Percentiles rank a stretch among this genome's conserved stretches.
Conservation (phyloP, 495 filamentous ascomycete genomes). For the Astrothelium subdiscretum region DNA sequence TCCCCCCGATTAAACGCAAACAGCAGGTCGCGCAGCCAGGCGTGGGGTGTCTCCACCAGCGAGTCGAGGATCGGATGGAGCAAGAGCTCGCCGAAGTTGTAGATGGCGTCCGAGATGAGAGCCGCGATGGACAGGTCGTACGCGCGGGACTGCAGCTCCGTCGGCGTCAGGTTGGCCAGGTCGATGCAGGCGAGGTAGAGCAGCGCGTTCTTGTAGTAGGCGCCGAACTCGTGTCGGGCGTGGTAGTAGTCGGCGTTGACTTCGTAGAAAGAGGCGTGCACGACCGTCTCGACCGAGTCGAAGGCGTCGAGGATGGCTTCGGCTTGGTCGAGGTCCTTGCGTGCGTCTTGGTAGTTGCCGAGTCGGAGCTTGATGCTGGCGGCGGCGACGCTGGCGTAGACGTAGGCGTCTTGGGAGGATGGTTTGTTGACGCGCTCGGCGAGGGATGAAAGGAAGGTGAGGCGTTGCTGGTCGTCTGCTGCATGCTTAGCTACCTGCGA, state of each 20-base stretch:
- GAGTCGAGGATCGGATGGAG: slow-evolving; percentile 92
- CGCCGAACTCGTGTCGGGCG: slow-evolving; percentile 80
- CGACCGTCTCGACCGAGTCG: slow-evolving; percentile 89
- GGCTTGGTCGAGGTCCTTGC: slow-evolving; percentile 74
- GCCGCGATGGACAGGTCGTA: slow-evolving; percentile 90
- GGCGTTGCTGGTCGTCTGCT: slow-evolving; percentile 74
- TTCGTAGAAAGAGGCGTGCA: slow-evolving; percentile 94
- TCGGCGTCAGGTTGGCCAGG: slow-evolving; percentile 53
- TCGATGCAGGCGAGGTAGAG: slow-evolving; percentile 97
- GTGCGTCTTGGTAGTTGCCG: slow-evolving; percentile 59
- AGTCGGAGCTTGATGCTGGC: slow-evolving; percentile 77
- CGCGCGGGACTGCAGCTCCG: slow-evolving; percentile 67
- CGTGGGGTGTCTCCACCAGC: slow-evolving; percentile 50
- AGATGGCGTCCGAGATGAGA: slow-evolving; percentile 84
- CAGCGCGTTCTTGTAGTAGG: slow-evolving; percentile 93
- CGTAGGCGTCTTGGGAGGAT: slow-evolving; percentile 89
- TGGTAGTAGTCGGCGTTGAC: slow-evolving; percentile 93
- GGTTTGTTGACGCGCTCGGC: slow-evolving; percentile 82
- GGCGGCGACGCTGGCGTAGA: slow-evolving; percentile 85
- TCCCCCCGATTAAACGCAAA: slow-evolving; percentile 98
- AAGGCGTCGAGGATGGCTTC: slow-evolving; percentile 83
- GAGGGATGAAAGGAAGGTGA: slow-evolving; percentile 74
- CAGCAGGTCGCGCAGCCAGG: slow-evolving; percentile 85
- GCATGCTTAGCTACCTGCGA: neutral
- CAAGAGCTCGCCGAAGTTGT: slow-evolving; percentile 98